Base-by-base conservation (phyloP, 148 eudicot species). In the Tetragonia tetragonoides region DNA sequence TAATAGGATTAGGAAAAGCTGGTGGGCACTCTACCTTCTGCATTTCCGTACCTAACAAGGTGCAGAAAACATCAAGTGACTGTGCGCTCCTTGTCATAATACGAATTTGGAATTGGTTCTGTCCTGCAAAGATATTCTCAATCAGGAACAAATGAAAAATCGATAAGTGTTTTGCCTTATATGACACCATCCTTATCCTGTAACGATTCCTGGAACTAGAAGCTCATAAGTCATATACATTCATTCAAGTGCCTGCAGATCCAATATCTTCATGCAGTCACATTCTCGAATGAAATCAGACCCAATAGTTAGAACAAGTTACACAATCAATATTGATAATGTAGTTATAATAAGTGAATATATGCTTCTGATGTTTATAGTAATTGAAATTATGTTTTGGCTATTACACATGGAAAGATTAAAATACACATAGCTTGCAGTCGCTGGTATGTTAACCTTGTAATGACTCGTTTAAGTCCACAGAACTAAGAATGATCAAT, bases 11-110 rank as follows among this genome's bases (percentile, higher is more conserved):
- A 68, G 17, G 20, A 41, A 72, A 66, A 41, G 73, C 21, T 54
- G 59, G 53, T 66, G 1, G 10, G 77, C 62, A 20, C 41, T 46
- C 16, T 63, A 44, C 39, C 46, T 72, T 57, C 7, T 74, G 75
- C 6, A 51, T 38, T 57, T 73, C 78, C 78, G 68, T 70, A 38
- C 78, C 34, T 62, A 67, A 64, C 70, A 69, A 61, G 73, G 63
- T 80, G 70, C 83, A 75, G 39, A 59, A 78, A 80, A 75, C 74
- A 80, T 38, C 74, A 74, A 73, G 74, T 42, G 41, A 23, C 62
- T 41, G 42, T 57, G 67, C 34, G 34, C 34, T 28, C 34, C 34
- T 28, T 59, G 72, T 3, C 46, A 62, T 6, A 46, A 56, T 75
- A 68, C 82, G 46, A 34, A 61, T 37, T 37, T 37, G 68, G 79